Base-by-base conservation (phyloP, 192 early-diverging fungal species). In the Gigaspora rosea region DNA sequence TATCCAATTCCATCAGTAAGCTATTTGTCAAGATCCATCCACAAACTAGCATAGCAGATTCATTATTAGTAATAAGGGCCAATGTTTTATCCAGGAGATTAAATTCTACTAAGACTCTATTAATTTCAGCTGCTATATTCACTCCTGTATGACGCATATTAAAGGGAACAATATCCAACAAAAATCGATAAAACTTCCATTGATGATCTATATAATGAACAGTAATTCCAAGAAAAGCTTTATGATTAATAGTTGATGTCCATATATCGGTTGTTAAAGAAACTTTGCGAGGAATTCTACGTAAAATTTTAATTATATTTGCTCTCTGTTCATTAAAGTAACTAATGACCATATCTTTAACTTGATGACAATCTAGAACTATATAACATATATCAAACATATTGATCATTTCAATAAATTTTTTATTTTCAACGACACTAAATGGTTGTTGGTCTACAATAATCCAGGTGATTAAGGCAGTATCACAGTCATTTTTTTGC, bases 371-470 rank as follows among this genome's bases (percentile, higher is more conserved):
- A 41, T 41, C 36, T 41, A 5, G 5, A 41, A 41, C 36, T 41
- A 3, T 41, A 5, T 41, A 41, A 41, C 5, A 41, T 41, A 41
- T 41, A 41, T 41, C 27, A 35, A 71, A 27, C 41, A n/a, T 22
- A 13, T 56, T 10, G 4, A 52, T 57, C 70, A 71, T 71, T 68
- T 68, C 47, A 68, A 68, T 68, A 49, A 68, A 68, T 32, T 68
- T 22, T 48, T 47, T 22, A 47, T 49, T 68, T 27, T 48, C 66
- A 47, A 68, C 16, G 20, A 68, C 46, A 50, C 46, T 68, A 48
- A 68, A 68, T 48, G 47, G 49, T 68, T 68, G 66, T 51, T 32
- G 18, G 18, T 68, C 27, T 48, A 4, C 41, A 10, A 68, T 50
- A 2, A 68, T 16, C 46, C 66, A 68, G 10, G 6, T 68, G 20